These are phyloP conservation scores for Senna siamea DNA, from an alignment of 306 rosid genomes.

Conservation along the genomic window DNA sequence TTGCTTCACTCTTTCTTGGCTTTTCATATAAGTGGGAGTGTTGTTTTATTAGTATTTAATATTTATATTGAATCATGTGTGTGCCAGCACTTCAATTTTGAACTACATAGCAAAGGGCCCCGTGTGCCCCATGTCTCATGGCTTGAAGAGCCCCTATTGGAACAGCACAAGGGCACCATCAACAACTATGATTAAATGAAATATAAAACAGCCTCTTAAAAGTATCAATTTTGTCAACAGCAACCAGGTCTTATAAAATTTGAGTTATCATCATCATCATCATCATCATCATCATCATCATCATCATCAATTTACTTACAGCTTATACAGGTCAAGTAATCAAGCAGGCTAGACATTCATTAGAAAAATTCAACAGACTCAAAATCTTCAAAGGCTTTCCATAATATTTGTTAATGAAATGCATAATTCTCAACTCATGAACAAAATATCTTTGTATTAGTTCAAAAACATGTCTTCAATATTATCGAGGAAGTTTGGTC, in stretches of 20 bases:
- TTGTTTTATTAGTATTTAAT: no score
- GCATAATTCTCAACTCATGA: not conserved
- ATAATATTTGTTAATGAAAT: constrained; percentile 3
- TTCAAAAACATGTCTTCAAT: not conserved
- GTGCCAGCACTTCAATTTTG: no score
- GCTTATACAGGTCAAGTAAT: constrained; percentile 29
- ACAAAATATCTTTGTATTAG: not conserved
- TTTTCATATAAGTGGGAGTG: no score
- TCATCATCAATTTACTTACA: constrained; percentile 21
- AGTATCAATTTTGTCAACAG: not conserved
- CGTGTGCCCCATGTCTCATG: no score
- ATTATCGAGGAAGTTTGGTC: not conserved
- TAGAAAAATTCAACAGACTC: constrained; percentile 3
- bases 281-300: constrained; percentile 2
- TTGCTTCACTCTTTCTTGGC: no score
- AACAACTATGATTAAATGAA: no score
- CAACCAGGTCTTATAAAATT: not conserved
- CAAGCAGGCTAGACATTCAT: not conserved
- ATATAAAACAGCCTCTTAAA: no score
- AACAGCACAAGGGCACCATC: no score
- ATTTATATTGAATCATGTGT: no score
- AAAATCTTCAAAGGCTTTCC: constrained; percentile 14
- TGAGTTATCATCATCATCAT: not conserved
- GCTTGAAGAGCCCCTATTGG: no score
- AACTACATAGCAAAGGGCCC: no score